Evolutionary conservation across 23 red algal genomes (phyloP), one percentile per base, ranked within the genome.

Genomic region (Gracilaria gracilis): DNA sequence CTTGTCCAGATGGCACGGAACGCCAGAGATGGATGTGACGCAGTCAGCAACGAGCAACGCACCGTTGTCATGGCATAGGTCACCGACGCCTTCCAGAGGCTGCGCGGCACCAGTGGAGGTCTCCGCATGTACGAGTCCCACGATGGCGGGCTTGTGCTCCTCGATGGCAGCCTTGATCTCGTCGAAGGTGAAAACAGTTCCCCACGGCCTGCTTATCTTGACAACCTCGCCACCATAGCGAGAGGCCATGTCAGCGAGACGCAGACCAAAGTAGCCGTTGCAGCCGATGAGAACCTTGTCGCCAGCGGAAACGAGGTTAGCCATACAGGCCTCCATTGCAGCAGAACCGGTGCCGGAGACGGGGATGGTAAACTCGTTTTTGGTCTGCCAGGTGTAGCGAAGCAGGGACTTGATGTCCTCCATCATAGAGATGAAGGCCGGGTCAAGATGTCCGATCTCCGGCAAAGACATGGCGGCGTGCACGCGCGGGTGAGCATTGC

Each of bases 361-460:
- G 49, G 93, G 93, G 44, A 95, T 83, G 69, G 93, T 95, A 62
- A 95, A 95, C 0, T 82, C 75, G 82, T 95, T 95, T 33, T 95
- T 95, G 39, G 93, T 95, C 88, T 95, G 93, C 93, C 92, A 95
- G 40, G 71, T 35, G 83, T 95, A 95, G 85, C 92, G 92, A 39
- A 95, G 92, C 51, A 95, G 64, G 39, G 34, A 21, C 92, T 95
- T 95, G 42, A 95, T 88, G 85, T 95, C 92, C 72, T 95, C 92
- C 92, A 95, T 95, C 70, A 95, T 88, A 35, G 61, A 57, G 19
- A 95, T 75, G 55, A 95, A 95, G 48, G 82, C 82, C 66, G 92
- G 78, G 32, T 95, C 92, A 48, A 95, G 83, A 66, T 95, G 92
- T 17, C 92, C 92, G 74, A 95, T 95, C 37, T 95, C 81, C 37